phyloP scores from a whole-genome alignment of 441 rosid genomes.

The Manihot esculenta region DNA sequence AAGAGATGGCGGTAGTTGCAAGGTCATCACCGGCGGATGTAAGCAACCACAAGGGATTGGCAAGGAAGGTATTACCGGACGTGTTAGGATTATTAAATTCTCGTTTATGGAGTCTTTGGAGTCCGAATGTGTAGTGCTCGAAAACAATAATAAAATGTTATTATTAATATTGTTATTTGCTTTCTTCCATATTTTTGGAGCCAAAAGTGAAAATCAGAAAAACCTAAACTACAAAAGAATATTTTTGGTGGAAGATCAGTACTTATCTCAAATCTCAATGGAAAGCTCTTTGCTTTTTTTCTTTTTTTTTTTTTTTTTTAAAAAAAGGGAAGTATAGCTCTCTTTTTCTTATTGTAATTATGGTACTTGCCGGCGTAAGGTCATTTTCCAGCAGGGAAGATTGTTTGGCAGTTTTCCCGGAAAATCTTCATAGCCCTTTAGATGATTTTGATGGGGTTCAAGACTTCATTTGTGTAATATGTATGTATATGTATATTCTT shows the following conservation, averaged over 20 bases:
- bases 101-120: slow-evolving; percentile 86
- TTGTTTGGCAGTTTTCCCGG: not conserved
- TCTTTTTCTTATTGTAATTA: not conserved
- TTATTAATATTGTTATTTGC: not conserved
- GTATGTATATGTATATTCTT: not conserved
- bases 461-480: too few species aligned
- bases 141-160: slow-evolving; percentile 1
- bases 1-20: slow-evolving; percentile 14
- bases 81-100: slow-evolving; percentile 76
- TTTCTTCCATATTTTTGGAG: not conserved
- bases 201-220: slow-evolving; percentile 9
- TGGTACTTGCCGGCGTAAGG: slow-evolving; percentile 3
- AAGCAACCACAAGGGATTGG: slow-evolving; percentile 58
- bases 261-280: slow-evolving; percentile 1
- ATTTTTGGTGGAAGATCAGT: slow-evolving; percentile 5
- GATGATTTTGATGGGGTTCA: slow-evolving; percentile 15
- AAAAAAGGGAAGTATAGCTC: too few species aligned
- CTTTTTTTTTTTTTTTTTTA: not conserved
- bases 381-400: slow-evolving; percentile 15
- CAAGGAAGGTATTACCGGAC: slow-evolving; percentile 91
- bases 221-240: not conserved
- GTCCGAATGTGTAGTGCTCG: slow-evolving; percentile 64
- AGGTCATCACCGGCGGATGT: slow-evolving; percentile 22
- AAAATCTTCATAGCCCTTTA: slow-evolving; percentile 4
- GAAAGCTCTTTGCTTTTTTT: not conserved